Evolutionary conservation across 331 rosid genomes (phyloP), one percentile per base, ranked within the genome.

Genomic region (Prunus yedoensis): DNA sequence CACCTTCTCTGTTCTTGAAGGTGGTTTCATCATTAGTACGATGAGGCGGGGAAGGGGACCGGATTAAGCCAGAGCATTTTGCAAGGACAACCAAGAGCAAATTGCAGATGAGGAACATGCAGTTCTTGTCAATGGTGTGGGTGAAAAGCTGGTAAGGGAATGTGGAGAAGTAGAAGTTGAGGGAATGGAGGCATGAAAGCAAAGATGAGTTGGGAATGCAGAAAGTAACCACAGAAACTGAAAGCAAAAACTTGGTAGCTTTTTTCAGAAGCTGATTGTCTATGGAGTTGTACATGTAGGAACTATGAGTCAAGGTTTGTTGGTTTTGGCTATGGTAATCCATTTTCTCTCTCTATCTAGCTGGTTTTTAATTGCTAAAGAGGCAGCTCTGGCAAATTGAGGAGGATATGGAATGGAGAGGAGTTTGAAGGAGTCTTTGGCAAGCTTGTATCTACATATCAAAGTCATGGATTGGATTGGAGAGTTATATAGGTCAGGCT

Each of bases 71-170:
- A 0, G 88, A 87, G 75, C 79, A 74, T n/a, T 87, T 84, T 16
- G 85, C 83, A 23, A 93, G 85, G 83, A 93, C 84, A 61, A 93
- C 94, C 20, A 93, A 83, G 51, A 93, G 93, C 1, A 91, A 91
- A 74, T 93, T 93, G 74, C 85, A 87, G 1, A 93, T 82, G 65
- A 93, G 91, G 30, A 93, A 93, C 80, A 93, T 89, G 82, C 56
- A 87, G 59, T 88, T 91, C 78, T 93, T 93, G 87, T 93, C 94
- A 9, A 93, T 67, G 77, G 88, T 82, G 81, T 93, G 97, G 49
- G 88, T 81, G 35, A 83, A 84, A 18, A 91, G 85, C 72, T 89
- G 89, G 73, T 59, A 78, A 43, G 88, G 89, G 53, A 88, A 62
- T 64, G 86, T 86, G 10, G 92, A 88, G 64, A 88, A 81, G 68